phyloP scores from a whole-genome alignment of 2,329 filamentous ascomycete species.

The Aphanoascus verrucosus region DNA sequence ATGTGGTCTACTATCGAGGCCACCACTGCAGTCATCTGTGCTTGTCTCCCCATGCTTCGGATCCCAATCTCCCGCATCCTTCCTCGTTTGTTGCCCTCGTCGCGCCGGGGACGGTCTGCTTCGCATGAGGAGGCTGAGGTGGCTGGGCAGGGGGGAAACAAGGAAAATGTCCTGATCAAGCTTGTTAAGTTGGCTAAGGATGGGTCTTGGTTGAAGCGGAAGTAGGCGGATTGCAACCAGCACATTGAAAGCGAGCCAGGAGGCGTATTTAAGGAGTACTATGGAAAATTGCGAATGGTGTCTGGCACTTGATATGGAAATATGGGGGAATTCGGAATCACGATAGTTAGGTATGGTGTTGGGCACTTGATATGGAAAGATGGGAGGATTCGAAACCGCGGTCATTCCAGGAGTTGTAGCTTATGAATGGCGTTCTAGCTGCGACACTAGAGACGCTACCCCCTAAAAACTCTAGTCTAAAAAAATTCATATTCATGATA shows the following conservation, averaged over 20 bases:
- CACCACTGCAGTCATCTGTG: constrained; percentile 29
- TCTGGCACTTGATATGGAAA: too few relatives aligned
- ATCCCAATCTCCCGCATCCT: constrained; percentile 20
- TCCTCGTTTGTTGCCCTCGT: constrained; percentile 7
- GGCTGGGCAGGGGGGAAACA: neutral
- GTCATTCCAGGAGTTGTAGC: too few relatives aligned
- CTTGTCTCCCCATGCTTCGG: constrained; percentile 30
- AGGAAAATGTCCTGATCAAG: neutral
- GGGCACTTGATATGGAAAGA: too few relatives aligned
- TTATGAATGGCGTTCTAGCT: too few relatives aligned
- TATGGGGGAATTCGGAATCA: neutral
- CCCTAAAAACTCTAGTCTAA: too few relatives aligned
- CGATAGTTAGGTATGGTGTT: too few relatives aligned
- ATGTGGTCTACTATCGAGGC: constrained; percentile 31
- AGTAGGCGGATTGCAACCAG: neutral
- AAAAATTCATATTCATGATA: too few relatives aligned
- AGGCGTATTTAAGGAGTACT: neutral
- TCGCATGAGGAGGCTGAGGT: neutral
- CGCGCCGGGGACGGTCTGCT: neutral
- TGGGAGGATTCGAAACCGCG: neutral
- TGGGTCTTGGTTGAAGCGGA: neutral
- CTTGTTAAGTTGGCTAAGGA: neutral
- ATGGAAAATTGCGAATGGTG: neutral
- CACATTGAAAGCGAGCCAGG: neutral
- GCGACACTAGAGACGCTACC: too few relatives aligned